Percentiles rank a stretch among this genome's conserved stretches.
These are phyloP conservation scores for Pythium vanterpoolii DNA, from an alignment of 352 stramenopile genomes.

Conservation along the genomic window DNA sequence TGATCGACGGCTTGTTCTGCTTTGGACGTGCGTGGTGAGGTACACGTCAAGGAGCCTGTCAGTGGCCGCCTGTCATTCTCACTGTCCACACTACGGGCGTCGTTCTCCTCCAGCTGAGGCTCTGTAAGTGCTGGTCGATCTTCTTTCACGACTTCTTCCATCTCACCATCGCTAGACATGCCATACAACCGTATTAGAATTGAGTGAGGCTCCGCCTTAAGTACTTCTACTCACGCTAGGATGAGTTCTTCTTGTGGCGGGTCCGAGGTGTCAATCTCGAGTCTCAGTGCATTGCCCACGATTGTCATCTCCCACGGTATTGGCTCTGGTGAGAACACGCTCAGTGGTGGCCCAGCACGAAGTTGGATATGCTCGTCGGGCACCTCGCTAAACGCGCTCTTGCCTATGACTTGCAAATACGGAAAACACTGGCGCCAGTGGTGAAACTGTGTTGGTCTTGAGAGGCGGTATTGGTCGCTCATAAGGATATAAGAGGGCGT, in stretches of 20 bases:
- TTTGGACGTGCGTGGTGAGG: conserved; percentile 17
- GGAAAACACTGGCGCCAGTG: conserved; percentile 47
- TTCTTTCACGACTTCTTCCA: conserved; percentile 40
- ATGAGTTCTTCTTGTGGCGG: conserved; percentile 27
- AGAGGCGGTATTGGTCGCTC: conserved; percentile 47
- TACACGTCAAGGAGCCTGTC: conserved; percentile 6
- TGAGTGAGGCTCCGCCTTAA: too few species aligned
- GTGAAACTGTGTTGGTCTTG: conserved; percentile 38
- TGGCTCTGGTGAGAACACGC: not conserved
- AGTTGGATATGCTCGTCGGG: conserved; percentile 43
- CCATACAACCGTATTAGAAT: not conserved
- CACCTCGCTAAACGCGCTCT: conserved; percentile 20
- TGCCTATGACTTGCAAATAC: conserved; percentile 38
- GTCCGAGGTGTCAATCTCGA: conserved; percentile 8
- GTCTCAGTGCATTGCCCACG: not conserved
- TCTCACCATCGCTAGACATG: conserved; percentile 31
- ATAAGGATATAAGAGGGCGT: conserved; percentile 37
- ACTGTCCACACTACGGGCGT: not conserved
- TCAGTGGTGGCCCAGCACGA: not conserved
- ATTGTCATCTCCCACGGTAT: conserved; percentile 3
- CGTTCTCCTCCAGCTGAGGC: not conserved
- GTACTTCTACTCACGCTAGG: conserved; percentile 18
- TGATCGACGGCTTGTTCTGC: conserved; percentile 38
- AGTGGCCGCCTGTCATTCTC: not conserved
- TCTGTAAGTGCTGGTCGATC: conserved; percentile 15